A percentile compares a stretch with the other conserved stretches of the same genome.
Conservation (phyloP, 2,329 filamentous ascomycete genomes). For the Fusarium napiforme region DNA sequence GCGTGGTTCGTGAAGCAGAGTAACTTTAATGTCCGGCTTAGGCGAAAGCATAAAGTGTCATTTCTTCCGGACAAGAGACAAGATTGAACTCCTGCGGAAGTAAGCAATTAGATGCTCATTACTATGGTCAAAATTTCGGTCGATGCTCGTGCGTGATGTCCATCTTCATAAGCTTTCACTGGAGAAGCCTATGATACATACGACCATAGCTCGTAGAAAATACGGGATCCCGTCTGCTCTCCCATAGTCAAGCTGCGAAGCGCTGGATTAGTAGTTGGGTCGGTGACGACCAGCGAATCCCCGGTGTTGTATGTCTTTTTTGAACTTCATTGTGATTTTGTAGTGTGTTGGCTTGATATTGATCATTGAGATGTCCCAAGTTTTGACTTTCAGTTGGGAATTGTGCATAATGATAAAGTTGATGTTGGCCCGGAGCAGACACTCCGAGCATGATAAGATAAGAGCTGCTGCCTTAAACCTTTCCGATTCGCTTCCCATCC, state of each 20-base stretch:
- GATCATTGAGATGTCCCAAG: too few species aligned
- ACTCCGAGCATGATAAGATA: background rate
- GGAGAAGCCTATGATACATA: background rate
- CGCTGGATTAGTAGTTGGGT: constrained; percentile 1
- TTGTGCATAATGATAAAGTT: background rate
- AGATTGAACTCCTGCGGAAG: background rate
- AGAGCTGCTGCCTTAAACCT: background rate
- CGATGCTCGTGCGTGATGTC: too few species aligned
- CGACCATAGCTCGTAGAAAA: background rate
- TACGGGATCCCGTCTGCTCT: constrained; percentile 6
- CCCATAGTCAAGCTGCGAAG: constrained; percentile 1
- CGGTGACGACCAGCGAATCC: constrained; percentile 9
- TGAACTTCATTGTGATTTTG: background rate
- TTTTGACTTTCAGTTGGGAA: too few species aligned
- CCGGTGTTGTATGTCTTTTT: constrained; percentile 8
- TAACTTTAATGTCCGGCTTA: background rate
- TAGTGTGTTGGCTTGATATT: background rate
- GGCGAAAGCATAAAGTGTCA: background rate
- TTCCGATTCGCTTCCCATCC: background rate
- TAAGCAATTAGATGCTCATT: accelerated
- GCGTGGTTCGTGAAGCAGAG: constrained; percentile 6
- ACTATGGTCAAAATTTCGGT: too few species aligned
- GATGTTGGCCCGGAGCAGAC: background rate
- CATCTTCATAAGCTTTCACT: background rate
- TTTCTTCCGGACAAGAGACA: background rate